Evolutionary conservation across 2,329 filamentous ascomycete species (phyloP).

Genomic region (Diaporthe longicolla): DNA sequence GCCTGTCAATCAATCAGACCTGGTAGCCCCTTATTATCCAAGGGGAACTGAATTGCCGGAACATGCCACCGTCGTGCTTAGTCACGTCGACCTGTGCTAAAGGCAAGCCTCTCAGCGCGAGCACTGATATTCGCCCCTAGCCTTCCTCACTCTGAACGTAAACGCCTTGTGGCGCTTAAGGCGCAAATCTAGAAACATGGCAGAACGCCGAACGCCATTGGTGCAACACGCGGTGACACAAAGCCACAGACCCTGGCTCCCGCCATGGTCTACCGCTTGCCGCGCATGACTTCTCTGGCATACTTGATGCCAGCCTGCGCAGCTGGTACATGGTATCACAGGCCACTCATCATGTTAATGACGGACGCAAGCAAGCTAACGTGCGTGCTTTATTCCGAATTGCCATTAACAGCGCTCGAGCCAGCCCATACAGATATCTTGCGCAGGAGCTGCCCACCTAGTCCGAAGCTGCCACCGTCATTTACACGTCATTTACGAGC

Average conservation of each 20-base stretch:
- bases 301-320: constrained; percentile 10
- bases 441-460: neutral
- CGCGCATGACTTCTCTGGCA: constrained; percentile 25
- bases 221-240: constrained; percentile 32
- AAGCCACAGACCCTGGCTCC: constrained; percentile 37
- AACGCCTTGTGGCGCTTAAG: constrained; percentile 37
- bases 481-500: constrained; percentile 25
- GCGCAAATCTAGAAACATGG: constrained; percentile 38
- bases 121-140: constrained; percentile 11
- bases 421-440: neutral
- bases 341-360: neutral
- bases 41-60: no score
- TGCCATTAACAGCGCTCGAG: neutral
- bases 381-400: neutral
- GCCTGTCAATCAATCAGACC: constrained; percentile 10
- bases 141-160: neutral
- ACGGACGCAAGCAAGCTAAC: constrained; percentile 12
- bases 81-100: neutral
- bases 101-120: neutral
- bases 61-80: neutral
- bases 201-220: constrained; percentile 31
- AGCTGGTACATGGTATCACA: neutral
- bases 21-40: neutral
- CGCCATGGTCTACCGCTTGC: constrained; percentile 38
- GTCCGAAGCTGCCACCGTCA: constrained; percentile 13